Conservation (phyloP, 345 rosid genomes). For the Murraya paniculata region DNA sequence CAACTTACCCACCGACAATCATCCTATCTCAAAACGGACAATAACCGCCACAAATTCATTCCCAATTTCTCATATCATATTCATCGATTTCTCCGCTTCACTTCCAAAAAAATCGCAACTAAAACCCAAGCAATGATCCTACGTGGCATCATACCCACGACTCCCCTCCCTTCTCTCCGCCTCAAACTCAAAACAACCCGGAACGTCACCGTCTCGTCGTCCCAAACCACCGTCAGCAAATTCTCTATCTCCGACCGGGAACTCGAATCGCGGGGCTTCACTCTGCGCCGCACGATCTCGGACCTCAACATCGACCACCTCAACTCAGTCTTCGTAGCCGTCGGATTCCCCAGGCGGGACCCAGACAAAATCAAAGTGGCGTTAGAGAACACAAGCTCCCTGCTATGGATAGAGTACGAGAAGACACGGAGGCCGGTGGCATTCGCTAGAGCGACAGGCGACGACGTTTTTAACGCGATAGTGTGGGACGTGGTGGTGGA, state of each 20-base stretch:
- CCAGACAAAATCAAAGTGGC: constrained; percentile 66
- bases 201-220: constrained; percentile 17
- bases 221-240: constrained; percentile 21
- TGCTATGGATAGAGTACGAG: constrained; percentile 66
- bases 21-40: not conserved
- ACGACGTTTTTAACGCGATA: constrained; percentile 87
- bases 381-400: constrained; percentile 63
- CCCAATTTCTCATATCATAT: not conserved
- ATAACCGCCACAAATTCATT: not conserved
- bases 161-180: constrained; percentile 37
- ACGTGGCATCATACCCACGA: constrained; percentile 47
- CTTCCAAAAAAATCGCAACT: not conserved
- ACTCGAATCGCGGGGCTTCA: constrained; percentile 66
- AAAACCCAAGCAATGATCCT: constrained; percentile 38
- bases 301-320: constrained; percentile 73
- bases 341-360: constrained; percentile 89
- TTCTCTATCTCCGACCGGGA: constrained; percentile 64
- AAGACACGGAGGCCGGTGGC: constrained; percentile 71
- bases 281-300: constrained; percentile 55
- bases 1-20: too few species aligned
- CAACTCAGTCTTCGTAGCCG: constrained; percentile 73
- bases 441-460: constrained; percentile 88
- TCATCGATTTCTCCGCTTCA: not conserved
- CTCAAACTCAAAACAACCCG: constrained; percentile 18
- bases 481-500: constrained; percentile 98